Conservation (phyloP, 2,329 filamentous ascomycete genomes). For the Aspergillus ibericus region DNA sequence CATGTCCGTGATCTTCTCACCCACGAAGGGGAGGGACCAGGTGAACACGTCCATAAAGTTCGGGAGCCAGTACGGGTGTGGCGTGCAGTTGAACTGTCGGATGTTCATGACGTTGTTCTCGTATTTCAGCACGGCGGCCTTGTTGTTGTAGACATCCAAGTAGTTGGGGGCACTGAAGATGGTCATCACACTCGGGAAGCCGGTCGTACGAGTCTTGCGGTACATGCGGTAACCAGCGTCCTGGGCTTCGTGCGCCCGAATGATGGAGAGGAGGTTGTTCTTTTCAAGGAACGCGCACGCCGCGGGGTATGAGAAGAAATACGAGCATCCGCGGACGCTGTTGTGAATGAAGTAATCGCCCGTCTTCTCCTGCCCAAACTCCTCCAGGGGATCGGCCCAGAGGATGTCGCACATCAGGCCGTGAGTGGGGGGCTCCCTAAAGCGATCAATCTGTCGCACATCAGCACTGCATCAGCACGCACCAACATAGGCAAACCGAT, state of each 20-base stretch:
- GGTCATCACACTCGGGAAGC: conserved; percentile 99
- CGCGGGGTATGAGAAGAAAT: conserved; percentile 98
- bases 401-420: conserved; percentile 99
- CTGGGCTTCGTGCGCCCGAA: conserved; percentile 96
- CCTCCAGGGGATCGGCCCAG: conserved; percentile 96
- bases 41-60: conserved; percentile 99
- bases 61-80: conserved; percentile 97
- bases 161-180: conserved; percentile 99
- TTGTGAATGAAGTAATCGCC: conserved; percentile 98
- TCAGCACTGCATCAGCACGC: conserved; percentile 27
- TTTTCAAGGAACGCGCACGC: conserved; percentile 98
- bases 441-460: conserved; percentile 77
- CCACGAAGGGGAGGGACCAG: conserved; percentile 98
- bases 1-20: conserved; percentile 99
- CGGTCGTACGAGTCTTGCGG: conserved; percentile 94
- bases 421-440: conserved; percentile 94
- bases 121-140: conserved; percentile 97
- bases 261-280: conserved; percentile 96
- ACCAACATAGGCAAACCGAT: no score
- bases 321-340: conserved; percentile 96
- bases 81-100: conserved; percentile 98
- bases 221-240: conserved; percentile 99
- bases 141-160: conserved; percentile 99
- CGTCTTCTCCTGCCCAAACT: conserved; percentile 98
- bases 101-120: conserved; percentile 99